These are phyloP conservation scores for Colletotrichum neosansevieriae DNA, from an alignment of 2,329 filamentous ascomycete species.

Conservation along the genomic window DNA sequence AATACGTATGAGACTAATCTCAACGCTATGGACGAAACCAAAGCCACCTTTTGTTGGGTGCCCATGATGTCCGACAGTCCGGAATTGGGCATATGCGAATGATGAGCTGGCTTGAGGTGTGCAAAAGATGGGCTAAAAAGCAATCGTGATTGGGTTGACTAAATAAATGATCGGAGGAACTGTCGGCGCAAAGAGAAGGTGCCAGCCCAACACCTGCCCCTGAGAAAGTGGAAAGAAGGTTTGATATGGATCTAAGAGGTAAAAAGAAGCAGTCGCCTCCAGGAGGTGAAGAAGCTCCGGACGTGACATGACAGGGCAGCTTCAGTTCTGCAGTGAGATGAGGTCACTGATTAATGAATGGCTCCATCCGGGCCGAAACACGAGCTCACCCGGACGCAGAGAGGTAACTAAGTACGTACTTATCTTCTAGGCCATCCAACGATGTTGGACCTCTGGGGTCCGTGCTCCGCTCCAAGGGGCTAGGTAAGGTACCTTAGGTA, in stretches of 20 bases:
- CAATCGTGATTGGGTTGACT: neutral
- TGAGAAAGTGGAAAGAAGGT: conserved; percentile 1
- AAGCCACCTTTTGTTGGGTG: conserved; percentile 49
- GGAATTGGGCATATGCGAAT: conserved; percentile 43
- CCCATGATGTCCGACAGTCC: conserved; percentile 44
- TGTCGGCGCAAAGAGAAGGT: neutral
- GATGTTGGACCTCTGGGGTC: conserved; percentile 15
- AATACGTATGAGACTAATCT: conserved; percentile 67
- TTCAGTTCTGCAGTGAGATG: conserved; percentile 25
- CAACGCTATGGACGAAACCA: conserved; percentile 62
- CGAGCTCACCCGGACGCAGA: neutral
- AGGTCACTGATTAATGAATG: conserved; percentile 39
- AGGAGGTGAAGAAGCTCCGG: conserved; percentile 28
- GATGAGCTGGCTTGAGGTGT: neutral
- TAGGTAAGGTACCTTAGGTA: too few relatives aligned
- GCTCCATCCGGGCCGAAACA: conserved; percentile 37
- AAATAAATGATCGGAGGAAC: neutral
- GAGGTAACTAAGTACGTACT: neutral
- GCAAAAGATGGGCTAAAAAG: neutral
- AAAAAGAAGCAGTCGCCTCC: conserved; percentile 11
- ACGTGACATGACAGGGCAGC: conserved; percentile 31
- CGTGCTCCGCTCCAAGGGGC: conserved; percentile 30
- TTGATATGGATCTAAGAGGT: neutral
- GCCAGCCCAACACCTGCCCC: conserved; percentile 1
- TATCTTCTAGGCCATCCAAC: too few relatives aligned